A percentile compares a stretch with the other conserved stretches of the same genome.
phyloP scores from a whole-genome alignment of 2,329 filamentous ascomycete genomes.

The Metarhizium anisopliae region DNA sequence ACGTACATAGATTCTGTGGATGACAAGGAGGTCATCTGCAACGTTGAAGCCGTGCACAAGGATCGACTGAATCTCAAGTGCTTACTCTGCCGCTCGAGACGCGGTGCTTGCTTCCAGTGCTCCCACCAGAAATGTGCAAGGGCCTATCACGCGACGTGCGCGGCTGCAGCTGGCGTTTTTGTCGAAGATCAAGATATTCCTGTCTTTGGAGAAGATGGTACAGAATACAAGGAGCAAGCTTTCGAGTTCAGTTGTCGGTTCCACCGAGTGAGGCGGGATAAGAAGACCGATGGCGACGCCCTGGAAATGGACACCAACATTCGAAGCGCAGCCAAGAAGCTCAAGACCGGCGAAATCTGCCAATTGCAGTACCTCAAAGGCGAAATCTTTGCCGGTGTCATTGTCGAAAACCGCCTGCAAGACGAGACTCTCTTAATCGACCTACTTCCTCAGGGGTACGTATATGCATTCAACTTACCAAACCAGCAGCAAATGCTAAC shows the following conservation, averaged over 20 bases:
- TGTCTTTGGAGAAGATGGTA: conserved; percentile 81
- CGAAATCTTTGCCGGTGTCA: conserved; percentile 83
- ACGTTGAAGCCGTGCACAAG: conserved; percentile 74
- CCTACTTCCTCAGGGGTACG: conserved; percentile 75
- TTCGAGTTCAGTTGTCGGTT: conserved; percentile 94
- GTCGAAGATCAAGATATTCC: conserved; percentile 81
- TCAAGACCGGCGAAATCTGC: conserved; percentile 67
- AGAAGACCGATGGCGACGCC: conserved; percentile 58
- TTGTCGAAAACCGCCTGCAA: conserved; percentile 70
- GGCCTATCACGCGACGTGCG: conserved; percentile 92
- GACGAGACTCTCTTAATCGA: conserved; percentile 74
- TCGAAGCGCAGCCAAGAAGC: conserved; percentile 54
- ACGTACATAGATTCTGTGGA: conserved; percentile 72
- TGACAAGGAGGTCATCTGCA: conserved; percentile 65
- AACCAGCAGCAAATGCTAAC: conserved; percentile 26
- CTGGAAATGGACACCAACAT: conserved; percentile 65
- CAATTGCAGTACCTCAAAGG: conserved; percentile 78
- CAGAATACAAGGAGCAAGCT: conserved; percentile 83
- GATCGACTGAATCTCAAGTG: conserved; percentile 87
- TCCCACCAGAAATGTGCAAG: conserved; percentile 89
- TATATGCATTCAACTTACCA: conserved; percentile 10
- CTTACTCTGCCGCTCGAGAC: conserved; percentile 87
- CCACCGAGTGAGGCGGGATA: conserved; percentile 80
- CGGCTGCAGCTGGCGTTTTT: conserved; percentile 82
- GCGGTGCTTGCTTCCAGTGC: conserved; percentile 95